Conservation (phyloP, 345 rosid species). For the Noccaea bulbosa region DNA sequence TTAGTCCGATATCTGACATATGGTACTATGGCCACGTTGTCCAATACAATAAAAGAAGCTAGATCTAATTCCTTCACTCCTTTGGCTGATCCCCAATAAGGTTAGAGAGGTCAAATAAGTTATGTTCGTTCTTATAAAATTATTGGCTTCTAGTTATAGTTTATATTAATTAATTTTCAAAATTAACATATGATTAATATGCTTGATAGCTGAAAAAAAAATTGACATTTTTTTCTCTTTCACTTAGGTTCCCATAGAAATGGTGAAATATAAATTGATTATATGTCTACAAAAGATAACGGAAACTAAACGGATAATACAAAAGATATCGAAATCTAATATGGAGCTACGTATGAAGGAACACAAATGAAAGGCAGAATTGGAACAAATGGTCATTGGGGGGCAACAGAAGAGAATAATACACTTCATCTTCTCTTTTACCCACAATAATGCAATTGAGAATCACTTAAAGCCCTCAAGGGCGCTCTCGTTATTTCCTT, state of each 20-base stretch:
- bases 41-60: too few species aligned
- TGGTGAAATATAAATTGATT: neutral
- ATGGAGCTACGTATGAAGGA: constrained; percentile 27
- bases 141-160: too few species aligned
- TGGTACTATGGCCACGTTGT: too few species aligned
- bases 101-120: too few species aligned
- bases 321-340: constrained; percentile 27
- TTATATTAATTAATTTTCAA: too few species aligned
- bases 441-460: constrained; percentile 56
- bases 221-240: neutral
- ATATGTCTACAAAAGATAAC: neutral
- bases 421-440: constrained; percentile 46
- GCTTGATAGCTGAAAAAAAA: too few species aligned
- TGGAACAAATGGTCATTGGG: constrained; percentile 39
- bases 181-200: too few species aligned
- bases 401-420: constrained; percentile 49
- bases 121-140: too few species aligned
- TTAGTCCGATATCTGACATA: too few species aligned
- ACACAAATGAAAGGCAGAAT: constrained; percentile 31
- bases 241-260: neutral
- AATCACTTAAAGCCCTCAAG: constrained; percentile 48
- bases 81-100: too few species aligned
- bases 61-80: too few species aligned
- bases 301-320: constrained; percentile 23
- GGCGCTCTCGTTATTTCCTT: constrained; percentile 42